Percentiles rank a stretch among this genome's conserved stretches.
Conservation (phyloP, 2,329 filamentous ascomycete species). For the Neopestalotiopsis rosae region DNA sequence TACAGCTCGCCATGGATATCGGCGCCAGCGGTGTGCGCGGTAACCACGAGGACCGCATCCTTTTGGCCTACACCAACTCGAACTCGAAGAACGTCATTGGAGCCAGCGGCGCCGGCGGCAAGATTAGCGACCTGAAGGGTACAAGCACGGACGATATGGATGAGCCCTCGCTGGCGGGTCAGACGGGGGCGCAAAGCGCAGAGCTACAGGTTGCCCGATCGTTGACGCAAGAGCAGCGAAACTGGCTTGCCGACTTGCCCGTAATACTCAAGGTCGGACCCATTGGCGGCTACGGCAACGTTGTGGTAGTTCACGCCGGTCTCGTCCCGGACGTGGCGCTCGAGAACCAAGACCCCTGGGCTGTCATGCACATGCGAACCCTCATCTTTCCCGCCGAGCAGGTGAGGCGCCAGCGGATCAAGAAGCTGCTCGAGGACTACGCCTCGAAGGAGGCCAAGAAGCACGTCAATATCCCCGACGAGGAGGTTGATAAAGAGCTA, state of each 20-base stretch:
- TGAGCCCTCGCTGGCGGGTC: constrained; percentile 34
- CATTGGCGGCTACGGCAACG: constrained; percentile 58
- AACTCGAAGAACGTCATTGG: constrained; percentile 35
- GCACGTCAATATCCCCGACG: constrained; percentile 30
- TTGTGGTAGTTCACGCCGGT: constrained; percentile 85
- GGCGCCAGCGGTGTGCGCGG: constrained; percentile 84
- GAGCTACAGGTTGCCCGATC: constrained; percentile 62
- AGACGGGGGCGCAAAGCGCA: constrained; percentile 42
- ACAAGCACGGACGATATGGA: constrained; percentile 32
- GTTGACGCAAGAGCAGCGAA: constrained; percentile 62
- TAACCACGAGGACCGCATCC: constrained; percentile 88
- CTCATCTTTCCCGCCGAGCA: constrained; percentile 61
- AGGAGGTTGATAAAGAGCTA: constrained; percentile 23
- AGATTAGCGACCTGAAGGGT: constrained; percentile 12
- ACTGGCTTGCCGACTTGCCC: constrained; percentile 74
- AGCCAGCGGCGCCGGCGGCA: constrained; percentile 24
- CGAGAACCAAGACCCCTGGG: constrained; percentile 74
- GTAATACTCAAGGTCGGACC: constrained; percentile 78
- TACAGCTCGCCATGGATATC: constrained; percentile 75
- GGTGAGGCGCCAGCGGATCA: constrained; percentile 15
- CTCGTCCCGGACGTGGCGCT: constrained; percentile 78
- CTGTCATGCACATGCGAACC: constrained; percentile 91
- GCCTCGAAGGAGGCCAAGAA: constrained; percentile 29
- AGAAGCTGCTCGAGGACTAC: constrained; percentile 15
- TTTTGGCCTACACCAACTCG: constrained; percentile 64